Percentiles rank a stretch among this genome's conserved stretches.
These are phyloP conservation scores for Arthrinium puccinioides DNA, from an alignment of 2,329 filamentous ascomycete genomes.

Conservation along the genomic window DNA sequence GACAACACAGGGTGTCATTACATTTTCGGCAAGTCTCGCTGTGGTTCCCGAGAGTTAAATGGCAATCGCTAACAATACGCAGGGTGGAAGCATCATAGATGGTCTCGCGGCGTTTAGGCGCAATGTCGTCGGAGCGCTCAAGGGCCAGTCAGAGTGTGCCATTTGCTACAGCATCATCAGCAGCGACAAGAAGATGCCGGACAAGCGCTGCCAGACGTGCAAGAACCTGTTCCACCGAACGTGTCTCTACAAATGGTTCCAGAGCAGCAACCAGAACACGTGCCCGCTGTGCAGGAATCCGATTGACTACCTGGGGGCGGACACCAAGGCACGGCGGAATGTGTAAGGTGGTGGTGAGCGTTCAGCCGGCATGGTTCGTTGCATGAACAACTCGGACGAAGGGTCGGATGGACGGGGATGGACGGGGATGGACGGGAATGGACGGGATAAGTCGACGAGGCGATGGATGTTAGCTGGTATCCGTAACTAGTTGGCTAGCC, in stretches of 20 bases:
- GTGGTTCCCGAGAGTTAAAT: not conserved
- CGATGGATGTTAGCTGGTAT: too few species aligned
- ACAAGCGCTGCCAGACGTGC: slow-evolving; percentile 87
- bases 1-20: slow-evolving; percentile 85
- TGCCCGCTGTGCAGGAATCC: slow-evolving; percentile 90
- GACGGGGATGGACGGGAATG: too few species aligned
- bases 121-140: slow-evolving; percentile 81
- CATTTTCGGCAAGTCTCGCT: slow-evolving; percentile 58
- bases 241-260: slow-evolving; percentile 96
- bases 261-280: slow-evolving; percentile 81
- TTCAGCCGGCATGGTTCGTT: too few species aligned
- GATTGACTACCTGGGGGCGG: slow-evolving; percentile 50
- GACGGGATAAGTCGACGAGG: too few species aligned
- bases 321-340: not conserved
- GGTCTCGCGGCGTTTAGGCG: slow-evolving; percentile 77
- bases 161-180: slow-evolving; percentile 96
- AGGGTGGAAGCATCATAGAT: slow-evolving; percentile 81
- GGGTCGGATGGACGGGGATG: too few species aligned
- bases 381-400: too few species aligned
- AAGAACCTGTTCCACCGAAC: slow-evolving; percentile 87
- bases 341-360: too few species aligned
- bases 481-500: too few species aligned
- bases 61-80: slow-evolving; percentile 1
- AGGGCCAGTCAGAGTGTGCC: slow-evolving; percentile 90
- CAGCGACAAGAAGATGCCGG: slow-evolving; percentile 79